A percentile compares a stretch with the other conserved stretches of the same genome.
Conservation (phyloP, 148 eudicot genomes). For the Bassia scoparia region DNA sequence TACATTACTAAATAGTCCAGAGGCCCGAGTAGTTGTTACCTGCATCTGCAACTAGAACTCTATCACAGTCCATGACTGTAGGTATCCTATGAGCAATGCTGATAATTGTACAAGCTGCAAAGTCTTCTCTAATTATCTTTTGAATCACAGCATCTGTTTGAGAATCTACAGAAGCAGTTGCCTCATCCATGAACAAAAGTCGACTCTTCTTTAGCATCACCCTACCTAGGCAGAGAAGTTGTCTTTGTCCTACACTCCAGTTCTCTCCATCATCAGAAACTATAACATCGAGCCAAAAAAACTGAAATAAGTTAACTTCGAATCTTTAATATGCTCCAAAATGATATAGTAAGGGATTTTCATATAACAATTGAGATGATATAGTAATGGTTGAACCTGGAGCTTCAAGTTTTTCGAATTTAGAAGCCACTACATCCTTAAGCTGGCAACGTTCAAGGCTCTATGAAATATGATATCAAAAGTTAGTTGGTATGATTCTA, state of each 20-base stretch:
- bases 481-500: neutral
- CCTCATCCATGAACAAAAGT: slow-evolving; percentile 89
- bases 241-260: slow-evolving; percentile 96
- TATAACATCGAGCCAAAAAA: slow-evolving; percentile 6
- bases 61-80: slow-evolving; percentile 94
- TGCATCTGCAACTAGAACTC: slow-evolving; percentile 92
- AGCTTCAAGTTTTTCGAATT: slow-evolving; percentile 85
- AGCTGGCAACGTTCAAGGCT: slow-evolving; percentile 94
- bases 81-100: slow-evolving; percentile 98
- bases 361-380: too few relatives aligned
- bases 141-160: slow-evolving; percentile 89
- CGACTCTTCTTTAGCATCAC: slow-evolving; percentile 83
- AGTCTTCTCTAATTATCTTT: slow-evolving; percentile 79
- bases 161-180: slow-evolving; percentile 94
- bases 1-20: neutral
- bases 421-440: slow-evolving; percentile 83
- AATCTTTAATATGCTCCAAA: too few relatives aligned
- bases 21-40: slow-evolving; percentile 30
- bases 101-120: slow-evolving; percentile 68
- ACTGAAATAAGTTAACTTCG: neutral
- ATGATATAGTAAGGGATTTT: too few relatives aligned
- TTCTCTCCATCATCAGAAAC: slow-evolving; percentile 85
- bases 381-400: slow-evolving; percentile 37
- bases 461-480: slow-evolving; percentile 30
- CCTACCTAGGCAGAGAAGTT: slow-evolving; percentile 82